Evolutionary conservation across 2,329 filamentous ascomycete species (phyloP).

Genomic region (Alternaria gaisen): DNA sequence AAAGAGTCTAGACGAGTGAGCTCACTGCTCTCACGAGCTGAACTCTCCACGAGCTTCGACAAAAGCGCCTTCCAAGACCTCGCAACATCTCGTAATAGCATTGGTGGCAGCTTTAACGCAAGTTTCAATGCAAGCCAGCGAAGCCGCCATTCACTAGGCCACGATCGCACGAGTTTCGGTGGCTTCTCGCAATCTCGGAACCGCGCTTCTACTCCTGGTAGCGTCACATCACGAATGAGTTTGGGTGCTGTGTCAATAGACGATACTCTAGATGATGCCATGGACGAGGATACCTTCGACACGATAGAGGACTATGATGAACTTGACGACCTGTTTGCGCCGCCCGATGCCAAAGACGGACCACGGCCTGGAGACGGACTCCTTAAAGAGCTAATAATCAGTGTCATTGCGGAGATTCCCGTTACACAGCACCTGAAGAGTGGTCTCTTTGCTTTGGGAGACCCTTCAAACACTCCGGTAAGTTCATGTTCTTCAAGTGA

Average conservation of each 20-base stretch:
- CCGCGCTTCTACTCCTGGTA: conserved; percentile 66
- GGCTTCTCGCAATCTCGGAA: conserved; percentile 54
- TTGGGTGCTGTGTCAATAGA: conserved; percentile 49
- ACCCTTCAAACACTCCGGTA: conserved; percentile 31
- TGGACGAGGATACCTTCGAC: conserved; percentile 51
- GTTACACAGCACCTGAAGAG: conserved; percentile 39
- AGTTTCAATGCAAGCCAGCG: conserved; percentile 63
- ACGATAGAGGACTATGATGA: conserved; percentile 52
- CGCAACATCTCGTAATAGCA: conserved; percentile 57
- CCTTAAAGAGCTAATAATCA: conserved; percentile 52
- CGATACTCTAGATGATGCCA: conserved; percentile 49
- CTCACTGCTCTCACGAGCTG: conserved; percentile 86
- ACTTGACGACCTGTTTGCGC: conserved; percentile 49
- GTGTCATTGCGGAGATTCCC: conserved; percentile 47
- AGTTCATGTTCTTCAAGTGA: not conserved
- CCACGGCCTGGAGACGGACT: conserved; percentile 49
- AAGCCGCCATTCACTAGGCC: conserved; percentile 78
- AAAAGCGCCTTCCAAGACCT: conserved; percentile 81
- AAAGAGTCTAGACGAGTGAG: conserved; percentile 82
- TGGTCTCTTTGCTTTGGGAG: conserved; percentile 37
- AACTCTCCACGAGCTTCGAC: conserved; percentile 86
- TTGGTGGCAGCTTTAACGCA: conserved; percentile 52
- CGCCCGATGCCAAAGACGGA: conserved; percentile 39
- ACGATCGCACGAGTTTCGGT: conserved; percentile 69
- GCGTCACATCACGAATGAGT: conserved; percentile 51